These are phyloP conservation scores for Agastache rugosa DNA, from an alignment of 257 asterid species.

Conservation along the genomic window DNA sequence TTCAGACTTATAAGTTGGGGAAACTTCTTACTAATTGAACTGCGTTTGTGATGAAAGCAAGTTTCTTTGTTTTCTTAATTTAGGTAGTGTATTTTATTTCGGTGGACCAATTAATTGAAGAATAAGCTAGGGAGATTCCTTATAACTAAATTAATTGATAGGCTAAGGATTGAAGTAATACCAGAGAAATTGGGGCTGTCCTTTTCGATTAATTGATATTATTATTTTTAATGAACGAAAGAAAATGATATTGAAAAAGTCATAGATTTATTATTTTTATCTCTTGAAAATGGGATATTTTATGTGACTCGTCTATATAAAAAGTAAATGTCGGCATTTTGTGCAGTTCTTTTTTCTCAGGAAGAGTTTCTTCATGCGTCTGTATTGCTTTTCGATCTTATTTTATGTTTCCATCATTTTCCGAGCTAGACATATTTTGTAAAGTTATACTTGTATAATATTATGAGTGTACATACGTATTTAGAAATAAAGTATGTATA, in stretches of 20 bases:
- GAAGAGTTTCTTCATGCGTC: not conserved
- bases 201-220: conserved; percentile 15
- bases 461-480: not conserved
- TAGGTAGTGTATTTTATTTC: not conserved
- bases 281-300: conserved; percentile 23
- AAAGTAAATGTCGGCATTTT: conserved; percentile 18
- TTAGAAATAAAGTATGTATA: not conserved
- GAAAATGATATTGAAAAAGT: conserved; percentile 30
- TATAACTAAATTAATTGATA: conserved; percentile 31
- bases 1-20: no score
- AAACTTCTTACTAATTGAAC: no score
- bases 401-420: conserved; percentile 3
- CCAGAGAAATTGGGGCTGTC: conserved; percentile 33
- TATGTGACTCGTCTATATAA: not conserved
- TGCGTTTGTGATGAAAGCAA: not conserved
- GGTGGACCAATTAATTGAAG: conserved; percentile 33
- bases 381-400: not conserved
- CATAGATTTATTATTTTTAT: not conserved
- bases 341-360: not conserved
- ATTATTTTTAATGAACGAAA: conserved; percentile 1
- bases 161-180: conserved; percentile 23
- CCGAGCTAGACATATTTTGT: not conserved
- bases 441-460: not conserved
- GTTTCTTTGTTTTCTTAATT: not conserved
- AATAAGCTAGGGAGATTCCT: conserved; percentile 38